Evolutionary conservation across 164 flowering plant species (phyloP), one percentile per base, ranked within the genome.

Genomic region (Berberis vulgaris): DNA sequence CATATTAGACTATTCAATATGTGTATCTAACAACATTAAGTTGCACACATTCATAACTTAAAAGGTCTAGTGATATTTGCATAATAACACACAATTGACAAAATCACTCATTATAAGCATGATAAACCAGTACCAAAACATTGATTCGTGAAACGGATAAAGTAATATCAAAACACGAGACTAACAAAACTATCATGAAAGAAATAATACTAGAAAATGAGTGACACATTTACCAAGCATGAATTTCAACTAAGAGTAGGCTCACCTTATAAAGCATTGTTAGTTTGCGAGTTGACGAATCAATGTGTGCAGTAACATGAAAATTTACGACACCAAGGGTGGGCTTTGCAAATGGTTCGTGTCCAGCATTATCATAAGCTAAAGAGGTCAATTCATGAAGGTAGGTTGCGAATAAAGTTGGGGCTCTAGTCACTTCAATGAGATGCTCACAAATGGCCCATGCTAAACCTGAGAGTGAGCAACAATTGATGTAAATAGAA

Each of bases 391-490:
- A 74, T 71, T 95, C 99, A 79, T 95, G 99, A 76, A 95, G 91
- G 77, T 91, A 96, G 59, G 99, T 95, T 43, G 99, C 97, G 80
- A 95, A 91, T 62, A 95, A 78, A 65, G 99, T 89, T 58, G 99
- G 99, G 67, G 99, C 97, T 73, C 78, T 77, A 52, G 85, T 94
- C 66, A 77, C 89, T 71, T 85, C 82, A 65, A 87, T 88, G 43
- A 94, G 74, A 77, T 94, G 96, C 82, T 91, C 96, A 68, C 99
- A 94, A 59, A 94, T 94, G 10, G 99, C 99, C 99, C 96, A 94
- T 60, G 97, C 97, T 62, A 95, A 73, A 71, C 99, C 97, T 94
- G 92, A 60, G 9, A 40, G 53, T 66, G 50, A 52, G 13, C 52
- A 39, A 45, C 41, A 43, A 5, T 50, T 54, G 65, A 53, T 52